Conservation (phyloP, 1,284 basidiomycete species). For the Trichosporon sp. region DNA sequence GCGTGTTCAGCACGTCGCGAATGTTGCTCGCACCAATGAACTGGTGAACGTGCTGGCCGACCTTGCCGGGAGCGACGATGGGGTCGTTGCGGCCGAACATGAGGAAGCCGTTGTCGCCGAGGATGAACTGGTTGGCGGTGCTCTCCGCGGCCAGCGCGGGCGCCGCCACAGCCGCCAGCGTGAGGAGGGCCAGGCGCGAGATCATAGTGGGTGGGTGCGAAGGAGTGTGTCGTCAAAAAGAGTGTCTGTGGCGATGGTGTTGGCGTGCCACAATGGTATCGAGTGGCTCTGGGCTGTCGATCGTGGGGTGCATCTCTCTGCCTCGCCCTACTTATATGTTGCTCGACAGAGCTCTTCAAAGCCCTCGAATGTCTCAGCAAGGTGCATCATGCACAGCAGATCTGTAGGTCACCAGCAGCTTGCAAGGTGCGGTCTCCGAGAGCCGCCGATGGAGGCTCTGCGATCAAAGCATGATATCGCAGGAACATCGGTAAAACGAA, state of each 20-base stretch:
- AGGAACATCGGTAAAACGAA: background rate
- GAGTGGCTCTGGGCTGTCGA: background rate
- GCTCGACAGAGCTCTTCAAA: background rate
- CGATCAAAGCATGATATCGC: background rate
- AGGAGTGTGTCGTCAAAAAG: background rate
- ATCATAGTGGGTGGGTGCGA: background rate
- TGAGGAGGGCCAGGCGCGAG: background rate
- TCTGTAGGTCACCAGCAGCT: background rate
- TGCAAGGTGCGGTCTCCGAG: background rate
- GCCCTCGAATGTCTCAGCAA: background rate
- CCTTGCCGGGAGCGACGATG: slow-evolving; percentile 39
- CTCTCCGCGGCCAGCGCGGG: background rate
- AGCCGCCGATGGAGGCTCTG: background rate
- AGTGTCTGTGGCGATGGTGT: background rate
- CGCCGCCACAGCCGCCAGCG: background rate
- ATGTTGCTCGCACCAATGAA: slow-evolving; percentile 44
- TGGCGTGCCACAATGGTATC: background rate
- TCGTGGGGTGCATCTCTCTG: background rate
- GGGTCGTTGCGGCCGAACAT: slow-evolving; percentile 40
- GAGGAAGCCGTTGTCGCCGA: background rate
- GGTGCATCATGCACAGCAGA: background rate
- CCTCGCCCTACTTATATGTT: background rate
- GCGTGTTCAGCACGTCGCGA: slow-evolving; percentile 22
- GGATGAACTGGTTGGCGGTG: background rate
- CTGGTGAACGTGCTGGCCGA: slow-evolving; percentile 44